Conservation (phyloP, 805 yeast species). For the Yarrowia sp. region DNA sequence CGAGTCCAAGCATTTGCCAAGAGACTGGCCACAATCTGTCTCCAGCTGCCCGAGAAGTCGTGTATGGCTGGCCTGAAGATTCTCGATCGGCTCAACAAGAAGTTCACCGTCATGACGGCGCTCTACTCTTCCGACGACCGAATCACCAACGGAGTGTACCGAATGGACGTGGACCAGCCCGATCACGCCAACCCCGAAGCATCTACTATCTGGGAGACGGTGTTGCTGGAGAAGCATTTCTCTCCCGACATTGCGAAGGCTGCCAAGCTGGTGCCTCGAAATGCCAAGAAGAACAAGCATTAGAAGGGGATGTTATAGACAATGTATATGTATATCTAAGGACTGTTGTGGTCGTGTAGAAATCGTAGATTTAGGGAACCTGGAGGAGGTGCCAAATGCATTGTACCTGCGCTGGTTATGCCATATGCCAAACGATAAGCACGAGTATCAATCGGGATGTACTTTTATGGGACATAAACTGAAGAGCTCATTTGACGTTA, state of each 20-base stretch:
- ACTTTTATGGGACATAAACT: background rate
- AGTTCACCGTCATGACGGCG: slow-evolving; percentile 70
- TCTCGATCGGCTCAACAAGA: slow-evolving; percentile 67
- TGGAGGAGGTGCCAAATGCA: no score
- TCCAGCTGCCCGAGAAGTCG: slow-evolving; percentile 87
- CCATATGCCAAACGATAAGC: no score
- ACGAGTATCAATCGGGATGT: no score
- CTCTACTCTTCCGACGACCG: slow-evolving; percentile 86
- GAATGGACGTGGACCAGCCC: slow-evolving; percentile 60
- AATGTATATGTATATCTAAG: background rate
- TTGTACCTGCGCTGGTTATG: background rate
- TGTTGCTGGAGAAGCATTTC: slow-evolving; percentile 75
- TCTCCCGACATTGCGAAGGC: slow-evolving; percentile 78
- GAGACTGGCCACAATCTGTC: slow-evolving; percentile 61
- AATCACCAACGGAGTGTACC: slow-evolving; percentile 74
- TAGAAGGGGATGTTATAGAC: background rate
- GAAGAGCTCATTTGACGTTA: background rate
- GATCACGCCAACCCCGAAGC: slow-evolving; percentile 82
- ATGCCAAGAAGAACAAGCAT: slow-evolving; percentile 23
- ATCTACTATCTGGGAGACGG: slow-evolving; percentile 87
- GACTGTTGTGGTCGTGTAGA: no score
- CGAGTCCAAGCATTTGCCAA: slow-evolving; percentile 76
- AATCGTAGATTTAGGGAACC: no score
- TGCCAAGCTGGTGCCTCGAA: slow-evolving; percentile 35
- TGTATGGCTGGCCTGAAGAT: slow-evolving; percentile 74